A percentile compares a stretch with the other conserved stretches of the same genome.
These are phyloP conservation scores for Syzygium malaccense DNA, from an alignment of 441 rosid species.

Conservation along the genomic window DNA sequence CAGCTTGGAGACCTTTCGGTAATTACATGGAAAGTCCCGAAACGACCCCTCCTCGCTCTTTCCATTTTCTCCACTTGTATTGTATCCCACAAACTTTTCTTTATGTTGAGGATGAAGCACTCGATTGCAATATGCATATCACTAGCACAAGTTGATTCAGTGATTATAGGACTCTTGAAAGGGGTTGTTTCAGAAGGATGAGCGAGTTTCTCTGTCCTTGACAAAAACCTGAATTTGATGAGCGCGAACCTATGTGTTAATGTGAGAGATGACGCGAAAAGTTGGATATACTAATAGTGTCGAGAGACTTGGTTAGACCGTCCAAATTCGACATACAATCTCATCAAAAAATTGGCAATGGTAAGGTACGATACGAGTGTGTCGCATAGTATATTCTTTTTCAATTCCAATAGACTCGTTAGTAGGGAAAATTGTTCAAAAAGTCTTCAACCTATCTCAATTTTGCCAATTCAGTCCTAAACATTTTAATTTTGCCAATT, in stretches of 20 bases:
- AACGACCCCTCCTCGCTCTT: not conserved
- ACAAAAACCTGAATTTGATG: not conserved
- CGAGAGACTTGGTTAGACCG: not conserved
- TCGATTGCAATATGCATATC: not conserved
- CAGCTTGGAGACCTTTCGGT: not conserved
- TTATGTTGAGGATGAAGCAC: not conserved
- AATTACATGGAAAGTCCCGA: not conserved
- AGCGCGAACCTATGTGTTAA: not conserved
- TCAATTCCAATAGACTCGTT: not conserved
- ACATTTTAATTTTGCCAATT: no score
- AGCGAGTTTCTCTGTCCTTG: not conserved
- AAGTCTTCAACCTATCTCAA: no score
- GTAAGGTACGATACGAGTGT: not conserved
- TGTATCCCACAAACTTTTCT: not conserved
- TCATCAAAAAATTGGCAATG: not conserved
- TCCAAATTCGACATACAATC: not conserved
- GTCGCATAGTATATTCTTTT: not conserved
- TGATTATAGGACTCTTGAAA: not conserved
- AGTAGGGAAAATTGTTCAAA: no score
- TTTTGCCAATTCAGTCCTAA: no score
- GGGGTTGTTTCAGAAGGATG: not conserved
- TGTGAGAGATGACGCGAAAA: not conserved
- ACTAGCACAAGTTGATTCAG: not conserved
- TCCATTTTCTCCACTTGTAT: not conserved
- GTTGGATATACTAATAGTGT: not conserved